Conservation (phyloP, 2,329 filamentous ascomycete genomes). For the Sclerotinia spermophila region DNA sequence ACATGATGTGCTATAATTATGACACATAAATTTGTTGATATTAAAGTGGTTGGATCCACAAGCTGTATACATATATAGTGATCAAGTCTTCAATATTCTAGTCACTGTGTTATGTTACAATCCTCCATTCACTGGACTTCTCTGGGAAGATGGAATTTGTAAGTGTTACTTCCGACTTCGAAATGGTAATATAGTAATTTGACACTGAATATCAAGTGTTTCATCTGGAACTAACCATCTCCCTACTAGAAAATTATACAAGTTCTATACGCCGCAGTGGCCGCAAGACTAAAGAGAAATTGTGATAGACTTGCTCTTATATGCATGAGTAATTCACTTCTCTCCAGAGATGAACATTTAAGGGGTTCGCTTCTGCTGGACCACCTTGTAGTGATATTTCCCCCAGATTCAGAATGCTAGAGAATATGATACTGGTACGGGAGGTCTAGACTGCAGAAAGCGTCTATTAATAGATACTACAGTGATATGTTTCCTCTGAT, state of each 20-base stretch:
- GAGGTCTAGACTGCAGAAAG: neutral
- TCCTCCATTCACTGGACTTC: no score
- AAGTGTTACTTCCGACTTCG: neutral
- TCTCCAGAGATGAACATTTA: neutral
- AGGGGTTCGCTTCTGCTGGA: neutral
- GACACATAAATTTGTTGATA: no score
- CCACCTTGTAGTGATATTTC: neutral
- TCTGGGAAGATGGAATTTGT: no score
- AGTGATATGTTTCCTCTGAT: neutral
- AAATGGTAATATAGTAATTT: neutral
- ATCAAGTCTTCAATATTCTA: no score
- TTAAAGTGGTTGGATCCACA: no score
- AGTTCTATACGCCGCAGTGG: no score
- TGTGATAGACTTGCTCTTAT: neutral
- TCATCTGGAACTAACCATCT: neutral
- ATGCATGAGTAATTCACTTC: neutral
- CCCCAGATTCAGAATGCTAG: neutral
- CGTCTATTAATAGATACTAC: no score
- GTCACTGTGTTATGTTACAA: no score
- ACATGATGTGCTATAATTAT: no score
- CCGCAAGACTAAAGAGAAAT: accelerated
- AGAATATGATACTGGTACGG: neutral
- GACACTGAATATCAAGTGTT: neutral
- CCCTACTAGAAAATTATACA: neutral
- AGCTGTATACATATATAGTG: no score